These are phyloP conservation scores for Cystoisospora suis DNA, from an alignment of 169 alveolate genomes.

Conservation along the genomic window DNA sequence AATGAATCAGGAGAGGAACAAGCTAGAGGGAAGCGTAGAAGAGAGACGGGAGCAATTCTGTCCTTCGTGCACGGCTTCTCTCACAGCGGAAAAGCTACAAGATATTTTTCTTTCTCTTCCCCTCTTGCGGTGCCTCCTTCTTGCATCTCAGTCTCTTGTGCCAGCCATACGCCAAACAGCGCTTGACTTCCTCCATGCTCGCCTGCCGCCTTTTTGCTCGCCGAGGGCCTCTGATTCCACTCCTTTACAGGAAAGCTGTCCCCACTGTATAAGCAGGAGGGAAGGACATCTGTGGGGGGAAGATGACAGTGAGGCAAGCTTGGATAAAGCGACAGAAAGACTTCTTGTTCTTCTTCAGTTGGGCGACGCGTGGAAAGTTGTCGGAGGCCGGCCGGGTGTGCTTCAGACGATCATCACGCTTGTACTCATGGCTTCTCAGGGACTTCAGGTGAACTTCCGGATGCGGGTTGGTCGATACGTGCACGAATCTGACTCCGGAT, in stretches of 20 bases:
- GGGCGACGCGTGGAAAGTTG: conserved; percentile 20
- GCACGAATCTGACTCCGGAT: not conserved
- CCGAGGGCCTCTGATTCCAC: too few species aligned
- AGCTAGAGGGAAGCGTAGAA: too few species aligned
- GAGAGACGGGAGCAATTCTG: too few species aligned
- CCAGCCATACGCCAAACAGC: conserved; percentile 48
- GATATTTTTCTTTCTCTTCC: not conserved
- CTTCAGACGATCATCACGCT: conserved; percentile 1
- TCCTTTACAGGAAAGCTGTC: too few species aligned
- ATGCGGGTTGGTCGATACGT: not conserved
- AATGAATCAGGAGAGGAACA: too few species aligned
- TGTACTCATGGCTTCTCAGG: conserved; percentile 22
- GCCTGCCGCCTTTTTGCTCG: conserved; percentile 24
- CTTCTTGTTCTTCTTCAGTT: conserved; percentile 30
- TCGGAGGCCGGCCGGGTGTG: conserved; percentile 1
- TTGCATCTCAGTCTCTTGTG: conserved; percentile 56
- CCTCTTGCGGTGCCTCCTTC: conserved; percentile 36
- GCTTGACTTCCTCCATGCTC: conserved; percentile 42
- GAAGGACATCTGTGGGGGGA: not conserved
- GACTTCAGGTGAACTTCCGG: not conserved
- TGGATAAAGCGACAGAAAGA: not conserved
- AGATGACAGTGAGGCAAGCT: not conserved
- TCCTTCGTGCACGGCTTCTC: not conserved
- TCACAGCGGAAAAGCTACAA: not conserved
- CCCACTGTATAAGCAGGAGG: too few species aligned